Conservation (phyloP, 306 rosid genomes). For the Lotus japonicus region DNA sequence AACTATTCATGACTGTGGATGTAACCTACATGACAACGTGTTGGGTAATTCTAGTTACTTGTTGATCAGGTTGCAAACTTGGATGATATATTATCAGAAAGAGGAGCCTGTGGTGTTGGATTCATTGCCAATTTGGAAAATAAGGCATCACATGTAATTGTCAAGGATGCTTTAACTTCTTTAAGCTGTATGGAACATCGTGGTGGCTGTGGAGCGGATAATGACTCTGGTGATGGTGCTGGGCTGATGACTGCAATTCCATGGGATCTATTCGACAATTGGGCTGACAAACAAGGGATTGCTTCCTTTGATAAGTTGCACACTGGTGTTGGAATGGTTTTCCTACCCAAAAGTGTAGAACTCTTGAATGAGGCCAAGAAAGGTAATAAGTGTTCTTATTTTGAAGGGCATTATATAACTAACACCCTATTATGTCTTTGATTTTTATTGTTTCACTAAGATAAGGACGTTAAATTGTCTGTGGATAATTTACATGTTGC, state of each 20-base stretch:
- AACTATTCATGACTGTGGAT: conserved; percentile 22
- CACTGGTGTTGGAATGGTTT: conserved; percentile 97
- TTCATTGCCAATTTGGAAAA: conserved; percentile 93
- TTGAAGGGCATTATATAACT: conserved; percentile 22
- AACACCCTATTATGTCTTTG: conserved; percentile 11
- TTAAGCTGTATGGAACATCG: conserved; percentile 99
- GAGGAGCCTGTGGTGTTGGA: conserved; percentile 99
- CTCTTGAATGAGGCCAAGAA: conserved; percentile 66
- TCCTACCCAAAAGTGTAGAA: conserved; percentile 67
- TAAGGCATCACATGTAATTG: conserved; percentile 64
- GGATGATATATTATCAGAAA: conserved; percentile 82
- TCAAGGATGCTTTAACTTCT: conserved; percentile 85
- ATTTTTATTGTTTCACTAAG: conserved; percentile 12
- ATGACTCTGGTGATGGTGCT: conserved; percentile 97
- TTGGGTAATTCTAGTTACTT: conserved; percentile 27
- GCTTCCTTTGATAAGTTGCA: conserved; percentile 83
- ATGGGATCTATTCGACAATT: conserved; percentile 83
- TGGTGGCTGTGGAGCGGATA: conserved; percentile 99
- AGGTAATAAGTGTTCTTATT: conserved; percentile 44
- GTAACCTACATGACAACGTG: conserved; percentile 11
- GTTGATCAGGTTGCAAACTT: conserved; percentile 70
- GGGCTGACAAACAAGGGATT: conserved; percentile 82
- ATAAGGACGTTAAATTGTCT: conserved; percentile 19
- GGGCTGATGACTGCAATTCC: conserved; percentile 91
- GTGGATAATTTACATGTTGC: background rate